Evolutionary conservation across 495 filamentous ascomycete species (phyloP).

Genomic region (Aspergillus olivimuriae): DNA sequence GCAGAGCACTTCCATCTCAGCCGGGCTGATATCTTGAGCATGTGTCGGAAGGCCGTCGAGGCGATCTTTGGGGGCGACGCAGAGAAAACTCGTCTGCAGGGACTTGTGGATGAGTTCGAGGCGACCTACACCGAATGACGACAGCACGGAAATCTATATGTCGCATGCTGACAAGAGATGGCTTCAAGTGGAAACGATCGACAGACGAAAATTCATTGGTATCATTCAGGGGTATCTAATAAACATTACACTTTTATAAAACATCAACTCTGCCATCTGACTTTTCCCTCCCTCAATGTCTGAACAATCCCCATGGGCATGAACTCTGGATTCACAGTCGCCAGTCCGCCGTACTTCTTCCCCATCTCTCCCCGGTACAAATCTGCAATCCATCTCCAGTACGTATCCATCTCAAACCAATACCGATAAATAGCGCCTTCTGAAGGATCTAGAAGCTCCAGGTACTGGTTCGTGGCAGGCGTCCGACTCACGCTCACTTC

Average conservation of each 20-base stretch:
- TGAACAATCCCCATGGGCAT: conserved; percentile 63
- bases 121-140: conserved; percentile 7
- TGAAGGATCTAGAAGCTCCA: conserved; percentile 7
- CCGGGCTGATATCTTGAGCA: conserved; percentile 45
- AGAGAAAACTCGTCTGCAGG: conserved; percentile 52
- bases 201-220: background rate
- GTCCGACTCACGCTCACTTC: conserved; percentile 29
- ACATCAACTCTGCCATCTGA: conserved; percentile 50
- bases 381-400: conserved; percentile 57
- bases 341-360: conserved; percentile 52
- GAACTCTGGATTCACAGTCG: conserved; percentile 54
- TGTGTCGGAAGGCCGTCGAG: conserved; percentile 52
- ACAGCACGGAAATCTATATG: too few relatives aligned
- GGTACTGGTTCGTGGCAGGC: conserved; percentile 17
- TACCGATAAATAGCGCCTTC: conserved; percentile 19
- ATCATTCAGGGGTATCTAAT: background rate
- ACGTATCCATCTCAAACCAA: conserved; percentile 44
- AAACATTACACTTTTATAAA: background rate
- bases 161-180: too few relatives aligned
- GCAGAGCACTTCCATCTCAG: conserved; percentile 62
- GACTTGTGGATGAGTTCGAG: conserved; percentile 38
- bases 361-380: conserved; percentile 55
- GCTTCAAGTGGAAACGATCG: background rate
- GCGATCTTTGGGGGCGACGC: conserved; percentile 59
- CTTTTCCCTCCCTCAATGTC: conserved; percentile 50